A percentile compares a stretch with the other conserved stretches of the same genome.
Evolutionary conservation across 306 rosid species (phyloP).

Genomic region (Leucaena leucocephala): DNA sequence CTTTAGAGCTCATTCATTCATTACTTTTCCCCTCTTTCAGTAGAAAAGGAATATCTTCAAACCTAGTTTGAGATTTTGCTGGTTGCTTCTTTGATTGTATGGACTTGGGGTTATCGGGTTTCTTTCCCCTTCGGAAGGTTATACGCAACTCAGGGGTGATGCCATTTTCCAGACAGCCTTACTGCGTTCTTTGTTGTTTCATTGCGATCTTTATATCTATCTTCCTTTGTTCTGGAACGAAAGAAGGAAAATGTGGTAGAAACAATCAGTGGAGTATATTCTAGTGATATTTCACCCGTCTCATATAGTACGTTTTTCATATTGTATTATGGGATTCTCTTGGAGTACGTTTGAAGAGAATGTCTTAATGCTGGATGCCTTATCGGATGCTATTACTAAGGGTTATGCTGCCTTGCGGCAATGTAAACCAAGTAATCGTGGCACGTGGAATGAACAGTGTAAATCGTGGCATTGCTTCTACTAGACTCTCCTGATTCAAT

Average conservation of each 20-base stretch:
- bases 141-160: conserved; percentile 8
- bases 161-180: neutral
- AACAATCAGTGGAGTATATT: conserved; percentile 18
- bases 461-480: conserved; percentile 20
- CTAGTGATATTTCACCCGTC: conserved; percentile 9
- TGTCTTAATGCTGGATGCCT: conserved; percentile 25
- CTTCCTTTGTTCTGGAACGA: conserved; percentile 5
- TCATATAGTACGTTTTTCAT: neutral
- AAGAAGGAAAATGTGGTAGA: conserved; percentile 13
- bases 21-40: neutral
- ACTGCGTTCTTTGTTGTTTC: conserved; percentile 14
- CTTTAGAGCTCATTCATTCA: conserved; percentile 25
- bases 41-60: neutral
- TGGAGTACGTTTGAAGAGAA: conserved; percentile 26
- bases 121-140: conserved; percentile 14
- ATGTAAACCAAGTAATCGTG: conserved; percentile 21
- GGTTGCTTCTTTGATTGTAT: conserved; percentile 19
- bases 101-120: conserved; percentile 25
- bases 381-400: conserved; percentile 23
- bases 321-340: neutral
- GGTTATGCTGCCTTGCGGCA: conserved; percentile 26
- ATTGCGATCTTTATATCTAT: neutral
- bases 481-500: conserved; percentile 8
- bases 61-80: conserved; percentile 10
- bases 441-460: conserved; percentile 15